phyloP scores from a whole-genome alignment of 2,329 filamentous ascomycete genomes.

The Pezicula radicicola region DNA sequence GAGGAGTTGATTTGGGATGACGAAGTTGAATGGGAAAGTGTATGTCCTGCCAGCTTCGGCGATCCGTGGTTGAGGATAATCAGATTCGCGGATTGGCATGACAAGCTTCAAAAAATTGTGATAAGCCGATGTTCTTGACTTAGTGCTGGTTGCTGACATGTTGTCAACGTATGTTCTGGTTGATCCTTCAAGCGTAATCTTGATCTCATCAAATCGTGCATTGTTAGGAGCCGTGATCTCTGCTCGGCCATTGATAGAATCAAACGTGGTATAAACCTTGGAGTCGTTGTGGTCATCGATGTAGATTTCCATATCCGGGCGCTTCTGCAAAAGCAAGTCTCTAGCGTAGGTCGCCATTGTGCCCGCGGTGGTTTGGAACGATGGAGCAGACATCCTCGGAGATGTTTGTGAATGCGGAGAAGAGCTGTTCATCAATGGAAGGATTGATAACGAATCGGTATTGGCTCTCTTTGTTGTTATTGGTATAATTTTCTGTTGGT shows the following conservation, averaged over 20 bases:
- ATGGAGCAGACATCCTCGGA: conserved; percentile 6
- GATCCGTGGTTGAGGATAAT: conserved; percentile 25
- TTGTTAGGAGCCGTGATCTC: conserved; percentile 24
- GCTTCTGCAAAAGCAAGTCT: conserved; percentile 13
- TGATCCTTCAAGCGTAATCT: conserved; percentile 27
- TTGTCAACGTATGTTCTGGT: conserved; percentile 25
- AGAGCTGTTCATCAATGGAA: too few relatives aligned
- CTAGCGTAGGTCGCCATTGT: conserved; percentile 22
- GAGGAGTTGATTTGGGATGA: conserved; percentile 27
- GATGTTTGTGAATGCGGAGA: not conserved
- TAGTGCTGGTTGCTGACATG: conserved; percentile 19
- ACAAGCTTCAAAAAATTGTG: conserved; percentile 28
- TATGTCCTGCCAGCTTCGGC: conserved; percentile 26
- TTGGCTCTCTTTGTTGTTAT: too few relatives aligned
- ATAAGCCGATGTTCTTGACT: conserved; percentile 18
- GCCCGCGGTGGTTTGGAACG: conserved; percentile 19
- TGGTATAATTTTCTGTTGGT: too few relatives aligned
- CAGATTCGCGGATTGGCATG: conserved; percentile 27
- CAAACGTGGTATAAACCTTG: conserved; percentile 27
- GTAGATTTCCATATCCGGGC: conserved; percentile 24
- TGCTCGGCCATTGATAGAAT: conserved; percentile 23
- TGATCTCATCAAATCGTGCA: conserved; percentile 26
- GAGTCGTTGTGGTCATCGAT: conserved; percentile 21
- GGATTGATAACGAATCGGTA: too few relatives aligned
- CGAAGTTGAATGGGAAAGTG: conserved; percentile 29